Base-by-base conservation (phyloP, 768 basidiomycete species). In the Auricularia sp. region DNA sequence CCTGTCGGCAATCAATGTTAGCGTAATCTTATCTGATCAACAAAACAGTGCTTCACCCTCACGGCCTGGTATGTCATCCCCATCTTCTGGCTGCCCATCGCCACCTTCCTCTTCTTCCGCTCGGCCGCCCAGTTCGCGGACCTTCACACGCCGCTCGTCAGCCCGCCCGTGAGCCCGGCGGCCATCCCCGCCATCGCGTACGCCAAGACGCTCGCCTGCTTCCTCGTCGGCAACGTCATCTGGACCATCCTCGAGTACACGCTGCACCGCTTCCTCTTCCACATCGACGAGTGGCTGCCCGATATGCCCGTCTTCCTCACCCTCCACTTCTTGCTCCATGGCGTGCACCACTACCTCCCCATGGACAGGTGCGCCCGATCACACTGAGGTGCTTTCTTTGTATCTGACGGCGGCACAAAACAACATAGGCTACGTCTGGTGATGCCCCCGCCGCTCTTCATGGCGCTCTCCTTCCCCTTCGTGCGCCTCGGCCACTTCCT, bases 231-330 rank as follows among this genome's bases (percentile, higher is more conserved):
- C 4, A 94, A 92, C 73, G 37, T 97, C 62, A 80, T 96, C 64
- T 99, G 96, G 96, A 98, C 97, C 0, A 73, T 97, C 65, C 77
- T 97, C 74, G 97, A 98, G 76, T 99, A 98, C 73, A 78, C 81
- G 13, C 77, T 99, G 71, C 97, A 99, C 76, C 88, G 97, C 51
- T 98, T 98, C 85, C 77, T 99, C 62, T 99, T 99, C 85, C 97
- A 99, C 75, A 78, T 99, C 70, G 97, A 99, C 72, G 81, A 85
- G 8, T 75, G 81, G 71, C 83, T 99, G 24, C 97, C 97, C 2
- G 97, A 99, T 75, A 80, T 78, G 65, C 88, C 89, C 4, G 76
- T 78, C 62, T 91, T 89, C 76, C 80, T 98, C 71, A 85, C 86
- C 54, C 73, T 98, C 33, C 97, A 99, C 73, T 99, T 99, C 77